phyloP scores from a whole-genome alignment of 1,284 basidiomycete species.

The Ustilago curta region DNA sequence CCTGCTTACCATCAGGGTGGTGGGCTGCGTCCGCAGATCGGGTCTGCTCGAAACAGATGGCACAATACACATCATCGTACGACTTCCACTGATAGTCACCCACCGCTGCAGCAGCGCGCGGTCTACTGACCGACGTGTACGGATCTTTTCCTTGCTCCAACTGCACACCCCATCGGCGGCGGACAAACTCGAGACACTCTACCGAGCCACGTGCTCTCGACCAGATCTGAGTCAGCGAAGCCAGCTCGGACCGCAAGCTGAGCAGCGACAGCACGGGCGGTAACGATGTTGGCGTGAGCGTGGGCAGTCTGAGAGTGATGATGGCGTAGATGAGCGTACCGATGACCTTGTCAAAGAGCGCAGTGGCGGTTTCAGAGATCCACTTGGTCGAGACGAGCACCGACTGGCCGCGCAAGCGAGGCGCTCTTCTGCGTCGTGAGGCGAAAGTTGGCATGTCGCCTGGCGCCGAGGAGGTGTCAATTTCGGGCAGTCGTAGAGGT shows the following conservation, averaged over 20 bases:
- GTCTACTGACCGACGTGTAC: slow-evolving; percentile 20
- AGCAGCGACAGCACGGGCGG: slow-evolving; percentile 53
- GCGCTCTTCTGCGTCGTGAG: slow-evolving; percentile 39
- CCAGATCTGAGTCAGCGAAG: slow-evolving; percentile 46
- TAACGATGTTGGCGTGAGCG: slow-evolving; percentile 52
- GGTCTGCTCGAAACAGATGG: slow-evolving; percentile 56
- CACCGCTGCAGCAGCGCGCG: slow-evolving; percentile 27
- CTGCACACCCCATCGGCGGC: slow-evolving; percentile 48
- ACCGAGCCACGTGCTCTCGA: slow-evolving; percentile 38
- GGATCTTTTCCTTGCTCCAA: slow-evolving; percentile 29
- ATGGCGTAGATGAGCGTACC: slow-evolving; percentile 48
- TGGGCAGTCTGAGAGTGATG: slow-evolving; percentile 50
- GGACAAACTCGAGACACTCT: slow-evolving; percentile 58
- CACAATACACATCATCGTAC: slow-evolving; percentile 46
- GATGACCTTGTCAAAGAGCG: slow-evolving; percentile 46
- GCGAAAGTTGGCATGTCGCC: not conserved
- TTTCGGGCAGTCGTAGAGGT: slow-evolving; percentile 24
- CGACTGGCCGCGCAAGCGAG: slow-evolving; percentile 42
- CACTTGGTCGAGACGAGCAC: slow-evolving; percentile 53
- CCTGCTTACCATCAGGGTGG: not conserved
- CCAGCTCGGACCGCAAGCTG: slow-evolving; percentile 47
- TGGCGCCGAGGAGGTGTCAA: not conserved
- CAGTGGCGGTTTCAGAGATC: slow-evolving; percentile 48
- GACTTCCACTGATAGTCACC: slow-evolving; percentile 51
- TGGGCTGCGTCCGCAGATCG: slow-evolving; percentile 5